Evolutionary conservation across 2,329 filamentous ascomycete species (phyloP).

Genomic region (Aureobasidium namibiae): DNA sequence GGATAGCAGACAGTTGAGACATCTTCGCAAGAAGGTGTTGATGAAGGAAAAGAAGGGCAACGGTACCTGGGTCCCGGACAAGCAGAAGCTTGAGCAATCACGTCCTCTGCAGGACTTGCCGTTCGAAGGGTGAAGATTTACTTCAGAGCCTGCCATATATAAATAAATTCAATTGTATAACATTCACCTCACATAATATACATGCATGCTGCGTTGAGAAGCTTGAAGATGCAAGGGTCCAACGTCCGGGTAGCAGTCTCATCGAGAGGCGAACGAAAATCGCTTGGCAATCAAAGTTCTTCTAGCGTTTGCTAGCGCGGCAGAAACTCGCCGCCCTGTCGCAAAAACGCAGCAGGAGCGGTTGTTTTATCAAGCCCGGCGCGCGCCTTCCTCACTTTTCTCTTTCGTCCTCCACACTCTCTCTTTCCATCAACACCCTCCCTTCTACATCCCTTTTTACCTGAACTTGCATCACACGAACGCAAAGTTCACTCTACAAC

Average conservation of each 20-base stretch:
- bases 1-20: conserved; percentile 7
- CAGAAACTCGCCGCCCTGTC: conserved; percentile 10
- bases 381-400: conserved; percentile 3
- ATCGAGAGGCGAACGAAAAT: neutral
- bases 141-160: neutral
- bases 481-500: neutral
- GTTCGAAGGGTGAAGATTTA: neutral
- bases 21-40: neutral
- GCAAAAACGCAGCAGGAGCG: conserved; percentile 3
- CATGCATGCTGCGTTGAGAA: neutral
- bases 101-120: neutral
- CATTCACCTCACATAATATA: neutral
- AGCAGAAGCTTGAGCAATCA: neutral
- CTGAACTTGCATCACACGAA: neutral
- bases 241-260: neutral
- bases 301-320: conserved; percentile 8
- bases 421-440: conserved; percentile 1
- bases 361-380: conserved; percentile 6
- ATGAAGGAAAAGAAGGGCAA: conserved; percentile 3
- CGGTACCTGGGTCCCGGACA: conserved; percentile 2
- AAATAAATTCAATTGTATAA: neutral
- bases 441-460: neutral
- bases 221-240: neutral
- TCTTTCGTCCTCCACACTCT: neutral
- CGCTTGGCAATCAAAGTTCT: conserved; percentile 6